Evolutionary conservation across 164 flowering plant genomes (phyloP).

Genomic region (Pachysandra terminalis): DNA sequence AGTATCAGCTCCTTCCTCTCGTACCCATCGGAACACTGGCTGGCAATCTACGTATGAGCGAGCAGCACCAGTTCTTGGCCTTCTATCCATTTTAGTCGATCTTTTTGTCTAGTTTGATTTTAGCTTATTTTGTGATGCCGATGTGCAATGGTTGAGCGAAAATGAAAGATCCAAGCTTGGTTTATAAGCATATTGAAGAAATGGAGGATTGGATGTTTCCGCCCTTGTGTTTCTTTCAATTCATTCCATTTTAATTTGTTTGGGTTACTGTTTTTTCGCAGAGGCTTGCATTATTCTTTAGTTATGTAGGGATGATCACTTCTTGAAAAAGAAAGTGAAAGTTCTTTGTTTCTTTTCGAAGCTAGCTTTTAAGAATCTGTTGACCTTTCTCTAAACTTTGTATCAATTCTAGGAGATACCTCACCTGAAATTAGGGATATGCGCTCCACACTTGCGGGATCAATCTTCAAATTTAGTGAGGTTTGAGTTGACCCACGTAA

Average conservation of each 20-base stretch:
- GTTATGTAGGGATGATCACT: neutral
- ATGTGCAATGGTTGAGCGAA: no score
- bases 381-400: no score
- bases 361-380: neutral
- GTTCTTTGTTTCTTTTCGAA: conserved; percentile 23
- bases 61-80: neutral
- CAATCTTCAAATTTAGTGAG: no score
- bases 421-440: no score
- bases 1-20: conserved; percentile 19
- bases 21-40: conserved; percentile 23
- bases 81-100: neutral
- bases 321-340: conserved; percentile 8
- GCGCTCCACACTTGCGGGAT: no score
- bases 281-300: neutral
- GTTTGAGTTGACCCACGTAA: no score
- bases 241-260: conserved; percentile 15
- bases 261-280: conserved; percentile 1
- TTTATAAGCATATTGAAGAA: no score
- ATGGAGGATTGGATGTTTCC: no score
- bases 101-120: neutral
- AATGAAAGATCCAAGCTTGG: neutral
- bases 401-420: no score
- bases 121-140: neutral
- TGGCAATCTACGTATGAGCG: conserved; percentile 28
- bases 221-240: conserved; percentile 11